phyloP scores from a whole-genome alignment of 495 filamentous ascomycete genomes.

The Pseudevernia furfuracea region DNA sequence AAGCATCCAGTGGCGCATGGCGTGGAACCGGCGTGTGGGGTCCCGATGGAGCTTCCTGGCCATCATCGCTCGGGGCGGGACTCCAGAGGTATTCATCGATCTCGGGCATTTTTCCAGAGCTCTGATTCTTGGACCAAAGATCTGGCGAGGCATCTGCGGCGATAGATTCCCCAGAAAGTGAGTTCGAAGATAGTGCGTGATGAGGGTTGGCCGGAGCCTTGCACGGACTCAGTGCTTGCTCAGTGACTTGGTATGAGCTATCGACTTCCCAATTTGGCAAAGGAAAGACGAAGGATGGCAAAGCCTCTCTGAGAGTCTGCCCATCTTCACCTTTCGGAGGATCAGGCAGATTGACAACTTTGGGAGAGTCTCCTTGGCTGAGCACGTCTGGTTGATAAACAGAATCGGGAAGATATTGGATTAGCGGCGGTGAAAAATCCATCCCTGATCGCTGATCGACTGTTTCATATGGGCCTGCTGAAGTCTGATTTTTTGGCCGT shows the following conservation, averaged over 20 bases:
- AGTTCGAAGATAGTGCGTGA: not conserved
- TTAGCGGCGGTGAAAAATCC: not conserved
- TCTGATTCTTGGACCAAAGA: not conserved
- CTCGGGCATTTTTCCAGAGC: not conserved
- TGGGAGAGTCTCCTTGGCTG: not conserved
- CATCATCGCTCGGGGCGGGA: slow-evolving; percentile 6
- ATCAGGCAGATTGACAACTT: not conserved
- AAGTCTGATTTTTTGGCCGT: not conserved
- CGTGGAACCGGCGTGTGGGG: not conserved
- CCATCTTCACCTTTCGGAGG: not conserved
- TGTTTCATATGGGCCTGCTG: not conserved
- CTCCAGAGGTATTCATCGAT: slow-evolving; percentile 10
- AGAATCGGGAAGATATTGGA: not conserved
- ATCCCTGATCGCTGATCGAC: not conserved
- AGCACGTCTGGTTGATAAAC: not conserved
- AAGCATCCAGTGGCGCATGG: not conserved
- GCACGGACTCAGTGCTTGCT: not conserved
- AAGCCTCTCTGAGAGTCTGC: not conserved
- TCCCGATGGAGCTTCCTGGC: slow-evolving; percentile 1
- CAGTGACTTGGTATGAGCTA: not conserved
- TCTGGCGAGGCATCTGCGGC: not conserved
- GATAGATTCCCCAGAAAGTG: not conserved
- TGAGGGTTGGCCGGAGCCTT: not conserved
- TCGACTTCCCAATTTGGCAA: not conserved
- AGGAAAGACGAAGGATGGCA: not conserved